Evolutionary conservation across 257 asterid genomes (phyloP).

Genomic region (Petunia secreta): DNA sequence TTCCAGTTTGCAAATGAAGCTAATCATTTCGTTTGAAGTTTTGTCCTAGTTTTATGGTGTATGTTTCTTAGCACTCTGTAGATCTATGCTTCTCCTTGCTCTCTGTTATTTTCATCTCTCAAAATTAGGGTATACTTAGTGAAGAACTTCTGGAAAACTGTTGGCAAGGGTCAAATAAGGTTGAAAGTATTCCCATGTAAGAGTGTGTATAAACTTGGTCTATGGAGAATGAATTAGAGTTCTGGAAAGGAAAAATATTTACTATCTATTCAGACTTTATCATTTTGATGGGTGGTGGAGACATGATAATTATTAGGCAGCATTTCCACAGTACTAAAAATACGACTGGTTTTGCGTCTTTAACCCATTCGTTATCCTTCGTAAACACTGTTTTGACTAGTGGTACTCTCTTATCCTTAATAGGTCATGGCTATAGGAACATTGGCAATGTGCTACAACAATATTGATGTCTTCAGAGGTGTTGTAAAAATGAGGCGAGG

Average conservation of each 20-base stretch:
- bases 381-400: background rate
- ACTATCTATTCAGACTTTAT: too few species aligned
- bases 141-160: too few species aligned
- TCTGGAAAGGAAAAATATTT: too few species aligned
- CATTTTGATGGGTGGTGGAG: too few species aligned
- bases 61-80: background rate
- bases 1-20: background rate
- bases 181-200: too few species aligned
- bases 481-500: conserved; percentile 98
- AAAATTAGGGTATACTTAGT: too few species aligned
- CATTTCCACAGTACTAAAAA: background rate
- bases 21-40: background rate
- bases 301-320: background rate
- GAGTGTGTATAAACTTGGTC: too few species aligned
- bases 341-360: background rate
- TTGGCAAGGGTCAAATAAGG: too few species aligned
- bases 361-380: too few species aligned
- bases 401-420: conserved; percentile 23
- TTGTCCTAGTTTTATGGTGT: too few species aligned
- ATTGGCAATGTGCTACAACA: conserved; percentile 83
- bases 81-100: background rate
- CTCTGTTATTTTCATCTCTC: too few species aligned
- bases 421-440: conserved; percentile 97
- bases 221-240: too few species aligned
- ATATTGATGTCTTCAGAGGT: conserved; percentile 81